Conservation (phyloP, 345 rosid species). For the Populus alba region DNA sequence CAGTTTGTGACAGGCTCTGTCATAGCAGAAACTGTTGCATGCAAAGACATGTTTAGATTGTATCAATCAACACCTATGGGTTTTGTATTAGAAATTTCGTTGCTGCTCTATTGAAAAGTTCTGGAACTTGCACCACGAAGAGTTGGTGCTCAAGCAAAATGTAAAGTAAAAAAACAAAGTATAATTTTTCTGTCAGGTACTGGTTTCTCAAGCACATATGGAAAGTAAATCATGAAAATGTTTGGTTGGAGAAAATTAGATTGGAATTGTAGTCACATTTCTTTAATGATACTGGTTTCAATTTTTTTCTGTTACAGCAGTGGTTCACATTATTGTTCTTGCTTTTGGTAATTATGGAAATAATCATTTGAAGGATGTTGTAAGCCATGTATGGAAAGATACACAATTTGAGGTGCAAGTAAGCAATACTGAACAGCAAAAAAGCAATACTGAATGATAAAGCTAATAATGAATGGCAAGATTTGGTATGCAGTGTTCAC, state of each 20-base stretch:
- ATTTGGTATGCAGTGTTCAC: too few relatives aligned
- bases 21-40: background rate
- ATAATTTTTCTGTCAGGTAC: background rate
- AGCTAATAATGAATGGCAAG: too few relatives aligned
- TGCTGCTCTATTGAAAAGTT: background rate
- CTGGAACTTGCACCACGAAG: background rate
- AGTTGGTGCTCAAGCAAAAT: background rate
- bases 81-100: background rate
- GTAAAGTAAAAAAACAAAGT: background rate
- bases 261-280: background rate
- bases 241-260: background rate
- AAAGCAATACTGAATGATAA: too few relatives aligned
- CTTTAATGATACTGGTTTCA: background rate
- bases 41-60: background rate
- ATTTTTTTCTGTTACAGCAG: background rate
- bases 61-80: background rate
- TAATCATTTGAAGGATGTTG: background rate
- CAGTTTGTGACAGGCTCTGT: background rate
- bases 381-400: too few relatives aligned
- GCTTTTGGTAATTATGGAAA: background rate
- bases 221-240: background rate
- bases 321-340: background rate
- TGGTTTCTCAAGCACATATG: background rate
- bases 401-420: too few relatives aligned
- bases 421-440: too few relatives aligned